Conservation (phyloP, 129 eudicot genomes). For the Escallonia herrerae region DNA sequence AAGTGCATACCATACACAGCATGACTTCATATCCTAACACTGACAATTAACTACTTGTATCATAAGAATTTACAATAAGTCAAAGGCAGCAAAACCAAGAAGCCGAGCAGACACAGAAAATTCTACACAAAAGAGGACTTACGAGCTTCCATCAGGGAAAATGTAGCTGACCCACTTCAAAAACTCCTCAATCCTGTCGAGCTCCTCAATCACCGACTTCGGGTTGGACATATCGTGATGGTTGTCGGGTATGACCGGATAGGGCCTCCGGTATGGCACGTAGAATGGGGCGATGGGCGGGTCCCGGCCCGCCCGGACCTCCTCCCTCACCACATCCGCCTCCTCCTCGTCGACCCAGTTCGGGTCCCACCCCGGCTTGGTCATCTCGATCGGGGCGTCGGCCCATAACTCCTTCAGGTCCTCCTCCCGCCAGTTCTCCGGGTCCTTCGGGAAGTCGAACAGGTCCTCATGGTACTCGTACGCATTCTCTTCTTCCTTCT, state of each 20-base stretch:
- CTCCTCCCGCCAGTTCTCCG: conserved; percentile 76
- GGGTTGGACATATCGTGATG: conserved; percentile 45
- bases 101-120: background rate
- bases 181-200: conserved; percentile 90
- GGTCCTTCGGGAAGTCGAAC: conserved; percentile 62
- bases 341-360: conserved; percentile 46
- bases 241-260: conserved; percentile 54
- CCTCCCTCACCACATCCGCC: conserved; percentile 17
- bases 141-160: conserved; percentile 84
- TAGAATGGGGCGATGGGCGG: conserved; percentile 84
- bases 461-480: background rate
- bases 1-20: no score
- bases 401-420: conserved; percentile 79
- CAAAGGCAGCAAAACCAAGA: no score
- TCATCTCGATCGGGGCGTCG: conserved; percentile 40
- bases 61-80: no score
- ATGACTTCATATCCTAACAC: no score
- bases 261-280: conserved; percentile 62
- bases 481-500: conserved; percentile 5
- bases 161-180: conserved; percentile 77
- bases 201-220: conserved; percentile 57
- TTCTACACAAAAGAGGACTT: conserved; percentile 18
- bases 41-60: no score
- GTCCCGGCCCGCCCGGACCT: conserved; percentile 40
- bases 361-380: conserved; percentile 78